Evolutionary conservation across 495 filamentous ascomycete genomes (phyloP).

Genomic region (Tuber indicum): DNA sequence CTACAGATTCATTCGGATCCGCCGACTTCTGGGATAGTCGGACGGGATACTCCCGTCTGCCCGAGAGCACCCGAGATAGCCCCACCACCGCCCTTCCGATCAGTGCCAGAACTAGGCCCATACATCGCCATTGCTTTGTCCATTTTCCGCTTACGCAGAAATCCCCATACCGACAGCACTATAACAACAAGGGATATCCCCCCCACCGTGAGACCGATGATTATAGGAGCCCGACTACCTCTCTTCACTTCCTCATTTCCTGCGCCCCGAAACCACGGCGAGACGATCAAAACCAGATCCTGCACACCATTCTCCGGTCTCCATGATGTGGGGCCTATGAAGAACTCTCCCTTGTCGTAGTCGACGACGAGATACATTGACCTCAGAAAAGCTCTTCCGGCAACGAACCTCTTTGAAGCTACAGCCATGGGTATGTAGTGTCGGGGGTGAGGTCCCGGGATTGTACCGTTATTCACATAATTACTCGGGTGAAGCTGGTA

Average conservation of each 20-base stretch:
- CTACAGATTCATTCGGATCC: background rate
- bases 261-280: no score
- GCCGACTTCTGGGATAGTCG: background rate
- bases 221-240: background rate
- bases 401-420: background rate
- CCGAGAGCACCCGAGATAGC: no score
- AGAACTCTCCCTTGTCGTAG: background rate
- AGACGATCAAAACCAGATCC: background rate
- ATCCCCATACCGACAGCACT: background rate
- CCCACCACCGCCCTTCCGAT: background rate
- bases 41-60: background rate
- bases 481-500: background rate
- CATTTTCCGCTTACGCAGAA: background rate
- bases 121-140: background rate
- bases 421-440: background rate
- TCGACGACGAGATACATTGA: background rate
- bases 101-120: background rate
- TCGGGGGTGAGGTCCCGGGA: background rate
- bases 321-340: background rate
- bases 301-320: background rate
- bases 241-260: background rate
- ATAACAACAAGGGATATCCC: background rate
- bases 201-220: background rate
- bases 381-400: background rate
- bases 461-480: background rate